Conservation (phyloP, 2,329 filamentous ascomycete genomes). For the Tympanopsis confertula region DNA sequence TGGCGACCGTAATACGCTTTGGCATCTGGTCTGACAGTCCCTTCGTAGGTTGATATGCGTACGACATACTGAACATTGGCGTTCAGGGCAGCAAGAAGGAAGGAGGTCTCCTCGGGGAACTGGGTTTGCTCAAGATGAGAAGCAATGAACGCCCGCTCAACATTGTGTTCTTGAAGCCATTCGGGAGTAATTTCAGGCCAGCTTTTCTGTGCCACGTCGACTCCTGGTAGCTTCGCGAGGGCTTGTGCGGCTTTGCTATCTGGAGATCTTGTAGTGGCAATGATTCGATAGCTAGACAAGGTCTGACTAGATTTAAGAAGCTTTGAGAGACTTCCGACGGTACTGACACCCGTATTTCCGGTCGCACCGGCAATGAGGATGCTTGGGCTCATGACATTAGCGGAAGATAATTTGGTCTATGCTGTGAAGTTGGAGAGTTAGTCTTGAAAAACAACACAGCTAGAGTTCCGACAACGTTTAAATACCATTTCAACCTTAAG, state of each 20-base stretch:
- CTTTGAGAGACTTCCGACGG: constrained; percentile 13
- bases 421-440: no score
- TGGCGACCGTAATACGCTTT: constrained; percentile 20
- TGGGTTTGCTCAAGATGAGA: constrained; percentile 20
- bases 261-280: constrained; percentile 18
- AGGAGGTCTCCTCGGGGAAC: constrained; percentile 25
- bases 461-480: no score
- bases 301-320: no score
- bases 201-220: constrained; percentile 19
- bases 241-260: constrained; percentile 10
- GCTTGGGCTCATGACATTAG: constrained; percentile 20
- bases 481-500: no score
- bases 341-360: constrained; percentile 20
- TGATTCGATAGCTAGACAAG: constrained; percentile 13
- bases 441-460: no score
- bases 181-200: constrained; percentile 23
- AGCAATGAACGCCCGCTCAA: constrained; percentile 25
- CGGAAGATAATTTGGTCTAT: no score
- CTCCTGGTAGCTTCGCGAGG: constrained; percentile 17
- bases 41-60: constrained; percentile 24
- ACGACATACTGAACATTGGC: constrained; percentile 28
- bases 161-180: constrained; percentile 24
- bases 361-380: constrained; percentile 23
- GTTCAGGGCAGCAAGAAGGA: constrained; percentile 17
- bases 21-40: constrained; percentile 20